Evolutionary conservation across 805 yeast genomes (phyloP).

Genomic region (Blastobotrys mokoenaii): DNA sequence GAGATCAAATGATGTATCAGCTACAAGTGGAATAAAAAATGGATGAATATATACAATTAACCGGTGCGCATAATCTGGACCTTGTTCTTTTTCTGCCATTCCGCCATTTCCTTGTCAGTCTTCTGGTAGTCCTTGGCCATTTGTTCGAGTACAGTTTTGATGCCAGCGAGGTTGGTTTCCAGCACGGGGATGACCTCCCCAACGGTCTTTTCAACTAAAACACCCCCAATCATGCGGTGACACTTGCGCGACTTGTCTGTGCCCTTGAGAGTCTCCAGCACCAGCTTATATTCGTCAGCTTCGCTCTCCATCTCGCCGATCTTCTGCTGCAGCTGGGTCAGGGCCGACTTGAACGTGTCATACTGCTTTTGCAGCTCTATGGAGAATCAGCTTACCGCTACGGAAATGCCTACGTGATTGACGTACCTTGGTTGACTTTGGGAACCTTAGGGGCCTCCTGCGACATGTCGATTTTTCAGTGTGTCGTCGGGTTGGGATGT

Average conservation of each 20-base stretch:
- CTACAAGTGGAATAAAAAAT: too few species aligned
- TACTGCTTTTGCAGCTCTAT: slow-evolving; percentile 34
- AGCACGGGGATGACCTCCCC: slow-evolving; percentile 64
- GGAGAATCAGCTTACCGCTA: not conserved
- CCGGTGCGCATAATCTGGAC: slow-evolving; percentile 36
- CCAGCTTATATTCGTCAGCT: slow-evolving; percentile 41
- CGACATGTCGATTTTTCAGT: slow-evolving; percentile 1
- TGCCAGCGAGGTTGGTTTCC: slow-evolving; percentile 45
- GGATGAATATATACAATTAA: slow-evolving; percentile 1
- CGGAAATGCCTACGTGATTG: not conserved
- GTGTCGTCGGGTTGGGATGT: not conserved
- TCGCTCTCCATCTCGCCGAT: slow-evolving; percentile 35
- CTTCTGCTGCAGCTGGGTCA: slow-evolving; percentile 30
- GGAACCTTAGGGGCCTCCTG: slow-evolving; percentile 10
- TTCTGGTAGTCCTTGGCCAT: slow-evolving; percentile 33
- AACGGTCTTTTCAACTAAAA: slow-evolving; percentile 73
- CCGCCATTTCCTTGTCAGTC: slow-evolving; percentile 36
- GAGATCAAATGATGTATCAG: too few species aligned
- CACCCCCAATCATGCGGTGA: slow-evolving; percentile 91
- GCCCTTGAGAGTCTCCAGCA: slow-evolving; percentile 45
- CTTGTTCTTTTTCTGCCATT: slow-evolving; percentile 44
- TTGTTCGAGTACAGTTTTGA: slow-evolving; percentile 32
- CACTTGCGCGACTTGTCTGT: slow-evolving; percentile 61
- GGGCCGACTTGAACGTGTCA: slow-evolving; percentile 29
- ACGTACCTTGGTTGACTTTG: slow-evolving; percentile 19